Conservation (phyloP, 352 stramenopile genomes). For the Pythium rhizo-oryzae region DNA sequence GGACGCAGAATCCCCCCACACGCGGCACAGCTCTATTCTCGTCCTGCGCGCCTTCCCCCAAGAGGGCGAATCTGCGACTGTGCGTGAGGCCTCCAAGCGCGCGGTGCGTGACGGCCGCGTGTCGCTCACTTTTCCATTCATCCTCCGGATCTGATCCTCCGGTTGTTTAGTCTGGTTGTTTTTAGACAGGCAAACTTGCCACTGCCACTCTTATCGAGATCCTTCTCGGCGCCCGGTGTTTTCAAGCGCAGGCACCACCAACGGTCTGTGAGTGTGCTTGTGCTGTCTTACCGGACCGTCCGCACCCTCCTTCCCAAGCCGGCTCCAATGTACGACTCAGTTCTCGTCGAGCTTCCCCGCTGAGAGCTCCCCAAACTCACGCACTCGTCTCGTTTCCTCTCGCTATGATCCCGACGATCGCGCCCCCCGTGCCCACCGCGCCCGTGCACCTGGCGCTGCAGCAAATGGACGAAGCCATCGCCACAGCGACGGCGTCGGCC, state of each 20-base stretch:
- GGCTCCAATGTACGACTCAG: background rate
- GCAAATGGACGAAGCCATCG: slow-evolving; percentile 31
- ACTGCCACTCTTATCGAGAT: background rate
- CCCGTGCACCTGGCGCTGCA: slow-evolving; percentile 24
- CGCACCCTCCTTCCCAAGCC: background rate
- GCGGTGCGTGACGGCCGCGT: background rate
- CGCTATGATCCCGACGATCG: slow-evolving; percentile 30
- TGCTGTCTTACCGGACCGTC: background rate
- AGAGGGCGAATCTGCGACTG: background rate
- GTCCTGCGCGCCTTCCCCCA: too few species aligned
- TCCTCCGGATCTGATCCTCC: slow-evolving; percentile 9
- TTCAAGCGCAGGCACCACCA: background rate
- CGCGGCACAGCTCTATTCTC: too few species aligned
- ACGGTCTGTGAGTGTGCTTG: background rate
- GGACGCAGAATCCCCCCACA: too few species aligned
- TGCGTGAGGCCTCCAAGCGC: background rate
- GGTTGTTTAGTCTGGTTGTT: background rate
- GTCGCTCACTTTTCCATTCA: background rate
- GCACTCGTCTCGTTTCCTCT: background rate
- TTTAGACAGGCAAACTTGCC: background rate
- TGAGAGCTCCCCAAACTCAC: background rate
- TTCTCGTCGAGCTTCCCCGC: background rate
- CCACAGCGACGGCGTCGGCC: background rate
- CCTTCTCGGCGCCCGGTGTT: background rate
- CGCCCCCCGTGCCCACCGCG: slow-evolving; percentile 6